Conservation (phyloP, 1,139 yeast genomes). For the Pichia sp. region DNA sequence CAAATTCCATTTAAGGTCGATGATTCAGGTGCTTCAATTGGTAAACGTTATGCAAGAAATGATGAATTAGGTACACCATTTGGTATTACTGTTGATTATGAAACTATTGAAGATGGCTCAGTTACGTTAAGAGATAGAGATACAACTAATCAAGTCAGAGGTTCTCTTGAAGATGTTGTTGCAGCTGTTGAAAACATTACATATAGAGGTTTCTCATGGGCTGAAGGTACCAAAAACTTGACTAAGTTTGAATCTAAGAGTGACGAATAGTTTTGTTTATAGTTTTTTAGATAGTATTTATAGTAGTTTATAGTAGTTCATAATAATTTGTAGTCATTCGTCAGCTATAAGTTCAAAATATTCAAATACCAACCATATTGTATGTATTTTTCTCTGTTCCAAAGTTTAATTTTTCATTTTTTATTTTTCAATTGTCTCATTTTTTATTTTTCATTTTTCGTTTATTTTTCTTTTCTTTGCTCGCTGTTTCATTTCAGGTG, state of each 20-base stretch:
- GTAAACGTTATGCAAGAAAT: slow-evolving; percentile 97
- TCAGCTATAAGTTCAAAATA: no score
- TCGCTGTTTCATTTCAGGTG: background rate
- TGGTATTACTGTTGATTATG: slow-evolving; percentile 97
- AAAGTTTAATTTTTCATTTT: no score
- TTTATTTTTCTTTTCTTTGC: background rate
- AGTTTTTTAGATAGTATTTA: background rate
- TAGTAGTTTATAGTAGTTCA: background rate
- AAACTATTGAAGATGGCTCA: slow-evolving; percentile 80
- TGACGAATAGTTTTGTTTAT: slow-evolving; percentile 17
- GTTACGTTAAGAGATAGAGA: slow-evolving; percentile 98
- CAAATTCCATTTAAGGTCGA: slow-evolving; percentile 95
- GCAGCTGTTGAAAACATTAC: slow-evolving; percentile 74
- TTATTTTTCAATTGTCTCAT: background rate
- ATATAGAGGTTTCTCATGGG: slow-evolving; percentile 72
- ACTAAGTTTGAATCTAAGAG: slow-evolving; percentile 47
- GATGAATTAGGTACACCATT: slow-evolving; percentile 99
- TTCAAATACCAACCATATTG: no score
- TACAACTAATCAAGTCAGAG: slow-evolving; percentile 95
- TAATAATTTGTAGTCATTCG: no score
- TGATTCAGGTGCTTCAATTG: slow-evolving; percentile 96
- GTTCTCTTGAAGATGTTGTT: slow-evolving; percentile 70
- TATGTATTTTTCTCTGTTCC: no score
- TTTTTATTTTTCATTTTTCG: no score
- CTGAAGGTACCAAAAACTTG: slow-evolving; percentile 69